Percentiles rank a stretch among this genome's conserved stretches.
Evolutionary conservation across 257 asterid genomes (phyloP).

Genomic region (Prunella vulgaris): DNA sequence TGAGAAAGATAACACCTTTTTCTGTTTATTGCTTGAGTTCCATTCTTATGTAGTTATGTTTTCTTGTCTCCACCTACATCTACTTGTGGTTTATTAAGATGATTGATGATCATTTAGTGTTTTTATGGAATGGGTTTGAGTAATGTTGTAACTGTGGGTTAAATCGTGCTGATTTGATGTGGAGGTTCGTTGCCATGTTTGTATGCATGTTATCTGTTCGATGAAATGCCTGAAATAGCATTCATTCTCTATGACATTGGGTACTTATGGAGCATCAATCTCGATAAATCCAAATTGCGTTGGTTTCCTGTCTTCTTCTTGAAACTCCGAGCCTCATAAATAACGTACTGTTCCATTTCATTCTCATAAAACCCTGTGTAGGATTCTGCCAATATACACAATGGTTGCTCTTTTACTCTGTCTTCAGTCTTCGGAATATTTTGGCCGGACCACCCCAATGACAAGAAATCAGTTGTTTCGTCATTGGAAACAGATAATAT

Average conservation of each 20-base stretch:
- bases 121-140: neutral
- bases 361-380: too few species aligned
- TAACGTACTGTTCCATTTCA: too few species aligned
- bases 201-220: slow-evolving; percentile 13
- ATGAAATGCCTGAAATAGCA: slow-evolving; percentile 15
- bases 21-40: neutral
- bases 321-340: neutral
- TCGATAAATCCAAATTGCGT: neutral
- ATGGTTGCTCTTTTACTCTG: too few species aligned
- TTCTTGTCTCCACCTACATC: neutral
- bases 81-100: neutral
- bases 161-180: neutral
- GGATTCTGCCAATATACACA: too few species aligned
- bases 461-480: too few species aligned
- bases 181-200: neutral
- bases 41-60: neutral
- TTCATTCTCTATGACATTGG: neutral
- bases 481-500: too few species aligned
- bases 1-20: neutral
- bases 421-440: too few species aligned
- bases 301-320: neutral
- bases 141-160: neutral
- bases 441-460: too few species aligned
- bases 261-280: neutral
- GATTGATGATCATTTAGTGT: neutral